Conservation (phyloP, 164 flowering plant genomes). For the Litsea cubeba region DNA sequence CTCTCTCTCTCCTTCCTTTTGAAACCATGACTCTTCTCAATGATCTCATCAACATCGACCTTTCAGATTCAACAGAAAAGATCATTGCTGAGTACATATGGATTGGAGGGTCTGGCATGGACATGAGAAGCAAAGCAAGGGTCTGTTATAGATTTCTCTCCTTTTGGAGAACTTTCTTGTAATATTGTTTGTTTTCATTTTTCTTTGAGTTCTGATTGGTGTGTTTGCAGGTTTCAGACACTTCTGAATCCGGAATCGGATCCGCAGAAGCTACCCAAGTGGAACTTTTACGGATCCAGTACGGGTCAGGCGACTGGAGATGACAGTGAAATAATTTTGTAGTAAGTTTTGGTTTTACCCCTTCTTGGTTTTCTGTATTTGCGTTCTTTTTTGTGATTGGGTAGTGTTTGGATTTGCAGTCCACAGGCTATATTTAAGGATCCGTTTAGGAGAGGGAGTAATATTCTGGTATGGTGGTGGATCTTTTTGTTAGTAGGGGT, state of each 20-base stretch:
- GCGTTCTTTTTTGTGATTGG: no score
- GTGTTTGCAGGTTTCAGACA: conserved; percentile 17
- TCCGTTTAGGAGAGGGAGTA: conserved; percentile 58
- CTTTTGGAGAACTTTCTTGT: neutral
- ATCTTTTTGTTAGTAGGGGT: neutral
- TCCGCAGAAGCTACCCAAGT: conserved; percentile 71
- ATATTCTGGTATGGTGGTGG: conserved; percentile 18
- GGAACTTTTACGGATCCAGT: conserved; percentile 99
- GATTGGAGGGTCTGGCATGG: conserved; percentile 75
- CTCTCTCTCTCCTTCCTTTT: neutral
- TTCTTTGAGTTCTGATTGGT: no score
- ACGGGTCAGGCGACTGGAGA: conserved; percentile 97
- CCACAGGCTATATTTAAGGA: conserved; percentile 59
- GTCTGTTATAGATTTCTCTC: conserved; percentile 15
- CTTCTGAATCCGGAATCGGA: conserved; percentile 11
- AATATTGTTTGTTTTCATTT: neutral
- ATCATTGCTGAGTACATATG: conserved; percentile 82
- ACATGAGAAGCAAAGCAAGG: conserved; percentile 69
- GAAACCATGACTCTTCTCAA: conserved; percentile 45
- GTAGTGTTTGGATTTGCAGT: conserved; percentile 17
- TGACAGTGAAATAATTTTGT: conserved; percentile 89
- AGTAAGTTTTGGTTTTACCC: conserved; percentile 40
- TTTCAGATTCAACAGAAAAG: conserved; percentile 51
- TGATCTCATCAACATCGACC: conserved; percentile 67
- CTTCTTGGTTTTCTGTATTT: neutral